Percentiles rank a stretch among this genome's conserved stretches.
Conservation (phyloP, 2,329 filamentous ascomycete genomes). For the Claviceps sorghi region DNA sequence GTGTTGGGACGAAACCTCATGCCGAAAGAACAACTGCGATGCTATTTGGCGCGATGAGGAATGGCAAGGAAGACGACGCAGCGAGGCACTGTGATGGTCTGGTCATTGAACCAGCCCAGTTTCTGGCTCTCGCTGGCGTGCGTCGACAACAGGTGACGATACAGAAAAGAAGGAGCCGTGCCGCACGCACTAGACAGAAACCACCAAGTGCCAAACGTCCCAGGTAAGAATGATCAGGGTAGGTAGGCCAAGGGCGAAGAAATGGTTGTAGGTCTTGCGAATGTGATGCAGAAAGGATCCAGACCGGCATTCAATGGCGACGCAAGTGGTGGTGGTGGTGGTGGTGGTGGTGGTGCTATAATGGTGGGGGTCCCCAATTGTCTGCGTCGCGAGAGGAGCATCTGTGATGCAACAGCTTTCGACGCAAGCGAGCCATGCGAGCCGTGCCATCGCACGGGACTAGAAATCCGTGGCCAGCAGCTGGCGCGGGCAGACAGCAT, state of each 20-base stretch:
- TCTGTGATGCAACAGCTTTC: conserved; percentile 4
- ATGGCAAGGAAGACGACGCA: neutral
- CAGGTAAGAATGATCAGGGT: neutral
- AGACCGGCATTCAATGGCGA: neutral
- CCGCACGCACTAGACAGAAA: neutral
- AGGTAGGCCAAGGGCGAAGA: neutral
- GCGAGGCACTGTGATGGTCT: neutral
- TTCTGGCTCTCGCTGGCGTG: conserved; percentile 2
- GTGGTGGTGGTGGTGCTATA: neutral
- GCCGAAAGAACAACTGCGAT: neutral
- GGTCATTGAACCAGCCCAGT: conserved; percentile 4
- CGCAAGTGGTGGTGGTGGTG: neutral
- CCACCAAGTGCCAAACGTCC: neutral
- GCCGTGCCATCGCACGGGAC: neutral
- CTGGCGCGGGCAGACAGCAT: conserved; percentile 1
- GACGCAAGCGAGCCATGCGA: conserved; percentile 1
- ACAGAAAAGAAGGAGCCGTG: neutral
- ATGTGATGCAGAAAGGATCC: conserved; percentile 1
- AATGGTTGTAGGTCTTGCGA: conserved; percentile 1
- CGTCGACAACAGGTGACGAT: neutral
- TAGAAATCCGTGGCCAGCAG: conserved; percentile 1
- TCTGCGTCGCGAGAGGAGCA: conserved; percentile 1
- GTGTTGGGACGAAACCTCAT: neutral
- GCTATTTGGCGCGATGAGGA: conserved; percentile 6
- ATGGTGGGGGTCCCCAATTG: neutral